These are phyloP conservation scores for Globisporangium nagaii DNA, from an alignment of 352 stramenopile species.

Conservation along the genomic window DNA sequence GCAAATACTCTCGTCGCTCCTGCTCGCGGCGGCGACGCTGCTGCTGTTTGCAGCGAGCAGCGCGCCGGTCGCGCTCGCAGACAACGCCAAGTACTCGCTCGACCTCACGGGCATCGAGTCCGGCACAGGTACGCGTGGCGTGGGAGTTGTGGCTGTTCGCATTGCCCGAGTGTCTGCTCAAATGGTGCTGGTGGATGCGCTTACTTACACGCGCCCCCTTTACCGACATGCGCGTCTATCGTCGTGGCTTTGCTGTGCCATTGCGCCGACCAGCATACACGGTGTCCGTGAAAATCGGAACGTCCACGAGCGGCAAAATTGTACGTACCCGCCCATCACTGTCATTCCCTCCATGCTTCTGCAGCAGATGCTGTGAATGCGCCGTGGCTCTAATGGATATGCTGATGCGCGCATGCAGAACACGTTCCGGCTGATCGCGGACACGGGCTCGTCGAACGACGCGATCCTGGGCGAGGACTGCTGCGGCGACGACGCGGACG, in stretches of 20 bases:
- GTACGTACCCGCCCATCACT: conserved; percentile 5
- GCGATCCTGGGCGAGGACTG: conserved; percentile 58
- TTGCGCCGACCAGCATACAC: conserved; percentile 28
- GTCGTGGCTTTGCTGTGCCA: not conserved
- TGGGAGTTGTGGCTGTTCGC: not conserved
- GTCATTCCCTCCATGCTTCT: too few relatives aligned
- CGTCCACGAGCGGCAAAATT: conserved; percentile 8
- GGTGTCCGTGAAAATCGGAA: conserved; percentile 22
- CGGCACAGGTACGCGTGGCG: conserved; percentile 24
- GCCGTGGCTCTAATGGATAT: too few relatives aligned
- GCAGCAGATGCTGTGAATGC: not conserved
- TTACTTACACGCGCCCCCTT: not conserved
- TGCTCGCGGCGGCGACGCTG: not conserved
- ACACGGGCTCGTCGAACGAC: conserved; percentile 83
- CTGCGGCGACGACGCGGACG: conserved; percentile 35
- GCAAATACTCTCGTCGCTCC: not conserved
- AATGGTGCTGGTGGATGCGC: too few relatives aligned
- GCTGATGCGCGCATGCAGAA: conserved; percentile 30
- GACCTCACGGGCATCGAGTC: conserved; percentile 27
- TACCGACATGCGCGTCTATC: not conserved
- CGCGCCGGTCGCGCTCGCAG: not conserved
- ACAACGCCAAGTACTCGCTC: conserved; percentile 29
- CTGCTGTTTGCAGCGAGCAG: not conserved
- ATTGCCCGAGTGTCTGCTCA: not conserved
- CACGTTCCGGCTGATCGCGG: conserved; percentile 69